Conservation (phyloP, 257 asterid genomes). For the Plantago elongata region DNA sequence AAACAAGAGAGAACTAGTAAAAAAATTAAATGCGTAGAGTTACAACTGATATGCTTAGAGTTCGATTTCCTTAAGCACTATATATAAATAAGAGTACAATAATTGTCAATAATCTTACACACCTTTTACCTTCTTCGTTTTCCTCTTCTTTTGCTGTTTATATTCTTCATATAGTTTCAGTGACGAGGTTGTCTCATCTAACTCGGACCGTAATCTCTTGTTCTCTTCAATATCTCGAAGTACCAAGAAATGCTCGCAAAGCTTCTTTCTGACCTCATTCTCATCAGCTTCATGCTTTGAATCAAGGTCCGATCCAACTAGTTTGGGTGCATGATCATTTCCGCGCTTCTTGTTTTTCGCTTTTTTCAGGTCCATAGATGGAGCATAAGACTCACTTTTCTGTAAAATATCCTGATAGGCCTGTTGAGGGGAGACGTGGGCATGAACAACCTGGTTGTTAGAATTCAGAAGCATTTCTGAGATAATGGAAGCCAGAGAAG, state of each 20-base stretch:
- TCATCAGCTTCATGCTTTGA: constrained; percentile 30
- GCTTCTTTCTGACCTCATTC: constrained; percentile 46
- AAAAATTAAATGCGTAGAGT: no score
- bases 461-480: constrained; percentile 59
- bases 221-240: constrained; percentile 64
- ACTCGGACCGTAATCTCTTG: constrained; percentile 65
- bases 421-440: constrained; percentile 72
- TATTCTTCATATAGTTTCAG: constrained; percentile 53
- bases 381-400: constrained; percentile 39
- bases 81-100: neutral
- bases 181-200: constrained; percentile 36
- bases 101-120: neutral
- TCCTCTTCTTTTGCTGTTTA: constrained; percentile 49
- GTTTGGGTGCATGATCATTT: constrained; percentile 15
- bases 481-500: constrained; percentile 58
- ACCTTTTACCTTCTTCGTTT: constrained; percentile 21
- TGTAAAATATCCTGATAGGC: constrained; percentile 50
- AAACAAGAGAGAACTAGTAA: neutral
- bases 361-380: constrained; percentile 27
- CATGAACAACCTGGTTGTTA: constrained; percentile 50
- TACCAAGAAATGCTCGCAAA: constrained; percentile 49
- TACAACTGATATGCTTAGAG: neutral
- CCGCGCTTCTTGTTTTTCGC: constrained; percentile 40
- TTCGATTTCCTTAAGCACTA: neutral
- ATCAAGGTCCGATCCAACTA: constrained; percentile 23